phyloP scores from a whole-genome alignment of 2,329 filamentous ascomycete genomes.

The Calonectria montana region DNA sequence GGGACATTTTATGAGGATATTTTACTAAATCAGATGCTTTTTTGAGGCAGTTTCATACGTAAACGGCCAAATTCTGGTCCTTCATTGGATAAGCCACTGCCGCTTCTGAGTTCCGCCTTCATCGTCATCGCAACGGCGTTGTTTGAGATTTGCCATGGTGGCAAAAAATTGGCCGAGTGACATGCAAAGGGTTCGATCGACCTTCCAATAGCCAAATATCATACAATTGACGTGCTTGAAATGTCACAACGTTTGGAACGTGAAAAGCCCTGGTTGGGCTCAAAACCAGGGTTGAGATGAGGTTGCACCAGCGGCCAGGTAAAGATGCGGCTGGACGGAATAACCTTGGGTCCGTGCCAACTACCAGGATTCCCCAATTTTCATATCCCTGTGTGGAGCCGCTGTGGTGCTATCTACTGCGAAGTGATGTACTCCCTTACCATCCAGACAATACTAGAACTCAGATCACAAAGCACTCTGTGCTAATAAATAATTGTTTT shows the following conservation, averaged over 20 bases:
- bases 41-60: neutral
- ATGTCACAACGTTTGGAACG: neutral
- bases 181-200: neutral
- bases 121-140: neutral
- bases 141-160: neutral
- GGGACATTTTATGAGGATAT: neutral
- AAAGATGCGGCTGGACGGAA: constrained; percentile 7
- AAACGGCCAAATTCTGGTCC: neutral
- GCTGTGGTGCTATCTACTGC: neutral
- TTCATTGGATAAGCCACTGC: neutral
- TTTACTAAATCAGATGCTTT: neutral
- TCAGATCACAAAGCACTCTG: too few relatives aligned
- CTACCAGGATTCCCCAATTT: neutral
- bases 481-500: too few relatives aligned
- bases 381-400: neutral
- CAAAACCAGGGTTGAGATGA: neutral
- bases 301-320: neutral
- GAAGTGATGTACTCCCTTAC: too few relatives aligned
- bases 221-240: neutral
- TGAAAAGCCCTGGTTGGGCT: neutral
- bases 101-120: neutral
- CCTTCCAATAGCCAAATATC: neutral
- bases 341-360: constrained; percentile 1
- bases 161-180: neutral
- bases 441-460: too few relatives aligned